Percentiles rank a stretch among this genome's conserved stretches.
phyloP scores from a whole-genome alignment of 208 protist species.

The Trypanosoma brucei region DNA sequence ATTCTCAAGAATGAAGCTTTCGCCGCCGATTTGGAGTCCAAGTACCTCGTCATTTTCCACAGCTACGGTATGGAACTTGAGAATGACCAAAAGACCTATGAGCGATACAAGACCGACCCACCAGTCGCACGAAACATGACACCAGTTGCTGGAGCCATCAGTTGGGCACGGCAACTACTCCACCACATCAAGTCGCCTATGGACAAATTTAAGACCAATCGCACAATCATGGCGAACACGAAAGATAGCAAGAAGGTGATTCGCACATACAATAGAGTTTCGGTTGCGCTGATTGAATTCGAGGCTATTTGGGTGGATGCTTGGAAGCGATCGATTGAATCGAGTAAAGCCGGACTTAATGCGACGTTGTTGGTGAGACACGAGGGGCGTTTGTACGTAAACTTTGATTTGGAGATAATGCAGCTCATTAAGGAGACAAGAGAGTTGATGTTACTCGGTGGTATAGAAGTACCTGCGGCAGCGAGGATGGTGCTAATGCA shows the following conservation, averaged over 20 bases:
- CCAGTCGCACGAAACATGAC: constrained; percentile 93
- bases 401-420: constrained; percentile 96
- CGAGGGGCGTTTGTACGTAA: constrained; percentile 94
- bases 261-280: constrained; percentile 95
- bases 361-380: constrained; percentile 94
- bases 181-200: constrained; percentile 96
- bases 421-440: constrained; percentile 96
- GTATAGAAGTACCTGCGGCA: constrained; percentile 86
- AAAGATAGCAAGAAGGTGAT: constrained; percentile 96
- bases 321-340: constrained; percentile 93
- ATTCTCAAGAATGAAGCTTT: constrained; percentile 92
- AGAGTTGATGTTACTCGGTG: constrained; percentile 90
- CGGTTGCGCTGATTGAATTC: constrained; percentile 93
- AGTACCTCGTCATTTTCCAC: constrained; percentile 96
- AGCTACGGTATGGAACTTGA: constrained; percentile 94
- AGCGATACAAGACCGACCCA: constrained; percentile 93
- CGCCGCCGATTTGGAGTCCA: constrained; percentile 89
- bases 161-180: constrained; percentile 94
- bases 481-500: constrained; percentile 91
- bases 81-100: constrained; percentile 95
- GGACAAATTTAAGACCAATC: constrained; percentile 93
- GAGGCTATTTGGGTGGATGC: constrained; percentile 94
- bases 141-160: constrained; percentile 93
- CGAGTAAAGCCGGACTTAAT: constrained; percentile 91
- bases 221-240: constrained; percentile 91